These are phyloP conservation scores for Diaporthe capsici DNA, from an alignment of 2,329 filamentous ascomycete species.

Conservation along the genomic window DNA sequence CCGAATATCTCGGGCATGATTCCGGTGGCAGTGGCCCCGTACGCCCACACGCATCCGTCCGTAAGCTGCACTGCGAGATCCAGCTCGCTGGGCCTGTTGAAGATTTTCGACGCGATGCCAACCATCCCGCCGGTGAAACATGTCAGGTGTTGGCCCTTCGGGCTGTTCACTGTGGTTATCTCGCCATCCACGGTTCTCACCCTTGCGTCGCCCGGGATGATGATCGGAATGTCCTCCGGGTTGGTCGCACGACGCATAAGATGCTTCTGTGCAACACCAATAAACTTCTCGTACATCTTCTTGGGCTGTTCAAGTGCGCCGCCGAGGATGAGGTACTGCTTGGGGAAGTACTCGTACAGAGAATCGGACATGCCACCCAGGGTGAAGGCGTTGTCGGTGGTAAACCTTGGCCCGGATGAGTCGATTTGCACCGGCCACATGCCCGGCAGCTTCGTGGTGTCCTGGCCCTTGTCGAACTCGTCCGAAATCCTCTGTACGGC, in stretches of 20 bases:
- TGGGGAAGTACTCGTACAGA: constrained; percentile 75
- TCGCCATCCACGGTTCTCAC: constrained; percentile 47
- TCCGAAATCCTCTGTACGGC: constrained; percentile 71
- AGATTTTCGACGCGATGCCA: constrained; percentile 71
- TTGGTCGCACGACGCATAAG: constrained; percentile 57
- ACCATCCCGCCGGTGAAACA: constrained; percentile 79
- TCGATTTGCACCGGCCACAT: constrained; percentile 73
- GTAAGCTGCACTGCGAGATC: constrained; percentile 70
- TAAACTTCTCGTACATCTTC: constrained; percentile 48
- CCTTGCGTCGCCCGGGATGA: constrained; percentile 63
- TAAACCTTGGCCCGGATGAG: constrained; percentile 65
- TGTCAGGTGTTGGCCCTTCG: constrained; percentile 67
- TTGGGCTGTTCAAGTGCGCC: constrained; percentile 64
- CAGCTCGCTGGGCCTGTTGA: constrained; percentile 68
- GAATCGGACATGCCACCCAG: constrained; percentile 71
- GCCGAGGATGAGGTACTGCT: constrained; percentile 77
- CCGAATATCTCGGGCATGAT: constrained; percentile 74
- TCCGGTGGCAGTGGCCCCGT: constrained; percentile 68
- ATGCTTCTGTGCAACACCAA: constrained; percentile 54
- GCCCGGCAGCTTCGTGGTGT: constrained; percentile 69
- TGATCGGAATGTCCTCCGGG: constrained; percentile 55
- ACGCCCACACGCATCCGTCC: constrained; percentile 76
- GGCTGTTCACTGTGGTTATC: constrained; percentile 47
- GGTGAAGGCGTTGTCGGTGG: constrained; percentile 66
- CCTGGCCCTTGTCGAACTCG: constrained; percentile 67